phyloP scores from a whole-genome alignment of 2,329 filamentous ascomycete genomes.

The Zymoseptoria tritici region DNA sequence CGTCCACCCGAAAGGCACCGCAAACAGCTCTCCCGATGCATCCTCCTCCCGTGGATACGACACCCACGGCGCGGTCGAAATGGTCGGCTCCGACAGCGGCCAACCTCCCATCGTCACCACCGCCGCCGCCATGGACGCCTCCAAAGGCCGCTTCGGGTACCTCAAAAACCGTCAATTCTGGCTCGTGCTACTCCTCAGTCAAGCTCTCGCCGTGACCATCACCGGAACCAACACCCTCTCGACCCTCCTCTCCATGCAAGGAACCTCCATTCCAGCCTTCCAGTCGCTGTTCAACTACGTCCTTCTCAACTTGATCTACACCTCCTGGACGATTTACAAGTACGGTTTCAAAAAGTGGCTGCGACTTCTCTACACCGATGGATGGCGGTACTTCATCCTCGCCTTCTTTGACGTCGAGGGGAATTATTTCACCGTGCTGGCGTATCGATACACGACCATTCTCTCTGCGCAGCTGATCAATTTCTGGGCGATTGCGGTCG shows the following conservation, averaged over 20 bases:
- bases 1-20: conserved; percentile 26
- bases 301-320: conserved; percentile 74
- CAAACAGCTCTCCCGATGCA: conserved; percentile 14
- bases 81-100: conserved; percentile 24
- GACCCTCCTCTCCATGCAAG: conserved; percentile 58
- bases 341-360: conserved; percentile 69
- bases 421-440: conserved; percentile 95
- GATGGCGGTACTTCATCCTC: conserved; percentile 91
- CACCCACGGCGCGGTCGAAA: conserved; percentile 32
- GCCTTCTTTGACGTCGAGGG: conserved; percentile 91
- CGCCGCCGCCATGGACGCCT: conserved; percentile 35
- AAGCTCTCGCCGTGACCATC: conserved; percentile 81
- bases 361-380: conserved; percentile 57
- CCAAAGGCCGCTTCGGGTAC: conserved; percentile 55
- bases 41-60: conserved; percentile 10
- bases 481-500: conserved; percentile 95
- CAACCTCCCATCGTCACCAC: conserved; percentile 30
- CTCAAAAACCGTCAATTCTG: conserved; percentile 82
- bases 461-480: conserved; percentile 92
- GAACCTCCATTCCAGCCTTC: conserved; percentile 84
- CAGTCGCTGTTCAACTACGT: conserved; percentile 94
- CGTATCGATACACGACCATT: conserved; percentile 87
- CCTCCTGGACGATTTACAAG: conserved; percentile 66
- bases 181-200: conserved; percentile 65
- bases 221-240: conserved; percentile 90